phyloP scores from a whole-genome alignment of 768 basidiomycete genomes.

The Macrolepiota albuminosa region DNA sequence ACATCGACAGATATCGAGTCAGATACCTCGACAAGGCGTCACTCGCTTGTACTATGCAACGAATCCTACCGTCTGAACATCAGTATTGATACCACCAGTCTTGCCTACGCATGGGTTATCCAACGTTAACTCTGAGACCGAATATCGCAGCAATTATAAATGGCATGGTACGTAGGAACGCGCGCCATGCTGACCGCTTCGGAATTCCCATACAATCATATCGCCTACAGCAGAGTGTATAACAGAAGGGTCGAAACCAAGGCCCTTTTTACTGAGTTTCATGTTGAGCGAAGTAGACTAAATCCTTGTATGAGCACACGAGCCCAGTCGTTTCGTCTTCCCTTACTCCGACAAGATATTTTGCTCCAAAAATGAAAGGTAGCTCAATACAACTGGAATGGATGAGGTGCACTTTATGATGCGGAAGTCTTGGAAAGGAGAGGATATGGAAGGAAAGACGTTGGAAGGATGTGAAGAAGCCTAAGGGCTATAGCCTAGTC shows the following conservation, averaged over 20 bases:
- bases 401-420: constrained; percentile 13
- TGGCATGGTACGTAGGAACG: too few relatives aligned
- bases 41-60: too few relatives aligned
- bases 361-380: constrained; percentile 23
- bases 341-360: constrained; percentile 33
- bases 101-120: too few relatives aligned
- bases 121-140: too few relatives aligned
- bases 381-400: constrained; percentile 9
- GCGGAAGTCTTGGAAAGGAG: neutral
- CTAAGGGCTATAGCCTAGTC: neutral
- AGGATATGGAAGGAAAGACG: neutral
- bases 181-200: too few relatives aligned
- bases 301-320: constrained; percentile 8
- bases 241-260: constrained; percentile 37
- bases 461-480: neutral
- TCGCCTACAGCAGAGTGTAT: constrained; percentile 31
- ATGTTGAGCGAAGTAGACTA: neutral
- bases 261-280: constrained; percentile 30
- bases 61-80: too few relatives aligned
- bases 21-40: too few relatives aligned
- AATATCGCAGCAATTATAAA: too few relatives aligned
- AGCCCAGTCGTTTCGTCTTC: constrained; percentile 39
- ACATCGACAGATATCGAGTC: too few relatives aligned
- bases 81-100: too few relatives aligned
- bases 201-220: constrained; percentile 30